phyloP scores from a whole-genome alignment of 2,329 filamentous ascomycete species.

The Pseudogymnoascus sp. region DNA sequence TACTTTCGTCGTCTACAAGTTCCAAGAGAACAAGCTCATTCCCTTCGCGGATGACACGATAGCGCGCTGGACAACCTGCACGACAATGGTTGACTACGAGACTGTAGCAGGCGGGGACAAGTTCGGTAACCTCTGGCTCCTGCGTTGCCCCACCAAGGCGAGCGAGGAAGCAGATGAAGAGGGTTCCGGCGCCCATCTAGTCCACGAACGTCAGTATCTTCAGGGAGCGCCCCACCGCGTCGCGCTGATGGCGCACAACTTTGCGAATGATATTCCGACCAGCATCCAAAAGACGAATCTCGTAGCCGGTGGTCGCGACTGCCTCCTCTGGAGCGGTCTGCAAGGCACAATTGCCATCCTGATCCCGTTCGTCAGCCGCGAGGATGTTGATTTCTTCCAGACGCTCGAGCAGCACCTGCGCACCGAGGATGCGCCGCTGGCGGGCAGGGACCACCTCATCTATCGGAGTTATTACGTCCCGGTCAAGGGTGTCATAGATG shows the following conservation, averaged over 20 bases:
- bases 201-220: conserved; percentile 82
- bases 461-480: conserved; percentile 95
- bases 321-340: conserved; percentile 87
- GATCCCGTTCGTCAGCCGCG: conserved; percentile 82
- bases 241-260: conserved; percentile 80
- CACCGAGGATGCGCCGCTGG: conserved; percentile 76
- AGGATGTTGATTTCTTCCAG: conserved; percentile 97
- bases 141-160: conserved; percentile 77
- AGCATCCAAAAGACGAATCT: conserved; percentile 83
- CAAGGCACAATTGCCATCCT: conserved; percentile 92
- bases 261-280: conserved; percentile 84
- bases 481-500: conserved; percentile 93
- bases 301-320: conserved; percentile 83
- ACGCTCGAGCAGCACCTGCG: conserved; percentile 82
- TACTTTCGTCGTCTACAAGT: conserved; percentile 89
- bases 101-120: conserved; percentile 92
- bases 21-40: conserved; percentile 81
- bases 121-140: conserved; percentile 91
- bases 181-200: conserved; percentile 80
- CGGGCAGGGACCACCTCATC: conserved; percentile 89
- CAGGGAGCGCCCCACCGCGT: conserved; percentile 81
- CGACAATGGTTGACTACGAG: conserved; percentile 95
- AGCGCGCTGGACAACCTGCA: conserved; percentile 82
- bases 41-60: conserved; percentile 89
- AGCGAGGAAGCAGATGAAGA: conserved; percentile 90